Conservation (phyloP, 768 basidiomycete species). For the Amanita brunnescens region DNA sequence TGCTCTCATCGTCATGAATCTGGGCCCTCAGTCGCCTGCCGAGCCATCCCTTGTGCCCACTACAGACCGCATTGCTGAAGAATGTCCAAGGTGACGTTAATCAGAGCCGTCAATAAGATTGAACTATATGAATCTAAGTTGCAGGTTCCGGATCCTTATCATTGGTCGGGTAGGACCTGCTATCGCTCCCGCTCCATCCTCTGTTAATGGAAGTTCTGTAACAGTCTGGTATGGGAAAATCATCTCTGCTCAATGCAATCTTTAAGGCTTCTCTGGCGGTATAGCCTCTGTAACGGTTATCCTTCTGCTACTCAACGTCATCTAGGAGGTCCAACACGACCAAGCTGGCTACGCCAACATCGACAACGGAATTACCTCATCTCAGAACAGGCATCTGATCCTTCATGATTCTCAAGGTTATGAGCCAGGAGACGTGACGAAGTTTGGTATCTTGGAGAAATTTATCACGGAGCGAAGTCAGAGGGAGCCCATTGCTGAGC, state of each 20-base stretch:
- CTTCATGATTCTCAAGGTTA: constrained; percentile 24
- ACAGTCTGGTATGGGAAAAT: not conserved
- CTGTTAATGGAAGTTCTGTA: not conserved
- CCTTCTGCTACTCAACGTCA: not conserved
- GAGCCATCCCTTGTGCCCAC: not conserved
- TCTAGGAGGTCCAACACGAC: constrained; percentile 15
- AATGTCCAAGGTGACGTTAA: not conserved
- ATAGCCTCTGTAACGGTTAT: not conserved
- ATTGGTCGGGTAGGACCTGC: constrained; percentile 13
- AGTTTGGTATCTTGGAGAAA: not conserved
- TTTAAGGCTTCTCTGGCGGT: constrained; percentile 1
- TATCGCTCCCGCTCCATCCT: not conserved
- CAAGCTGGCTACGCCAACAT: not conserved
- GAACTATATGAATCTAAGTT: not conserved
- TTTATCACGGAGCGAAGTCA: not conserved
- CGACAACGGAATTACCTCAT: not conserved
- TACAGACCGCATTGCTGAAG: not conserved
- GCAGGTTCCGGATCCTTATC: not conserved
- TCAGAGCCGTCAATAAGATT: not conserved
- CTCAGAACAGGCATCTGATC: not conserved
- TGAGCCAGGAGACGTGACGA: constrained; percentile 16
- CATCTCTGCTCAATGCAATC: not conserved
- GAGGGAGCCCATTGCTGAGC: not conserved
- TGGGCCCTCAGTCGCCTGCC: too few relatives aligned
- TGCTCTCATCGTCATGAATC: too few relatives aligned